A percentile compares a stretch with the other conserved stretches of the same genome.
phyloP scores from a whole-genome alignment of 129 eudicot genomes.

The Lonicera japonica region DNA sequence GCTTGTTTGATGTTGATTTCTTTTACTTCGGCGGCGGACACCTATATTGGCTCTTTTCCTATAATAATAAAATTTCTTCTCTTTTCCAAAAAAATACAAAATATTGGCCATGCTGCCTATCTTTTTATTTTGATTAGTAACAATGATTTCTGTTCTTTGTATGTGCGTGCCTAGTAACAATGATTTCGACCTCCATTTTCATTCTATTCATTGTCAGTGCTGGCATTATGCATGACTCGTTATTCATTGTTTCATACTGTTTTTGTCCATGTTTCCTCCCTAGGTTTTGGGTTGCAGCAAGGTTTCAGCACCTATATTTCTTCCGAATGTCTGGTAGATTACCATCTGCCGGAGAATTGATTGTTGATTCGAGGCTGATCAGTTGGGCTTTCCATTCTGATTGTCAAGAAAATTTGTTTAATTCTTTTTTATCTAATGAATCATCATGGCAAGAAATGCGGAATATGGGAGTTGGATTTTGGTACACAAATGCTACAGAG shows the following conservation, averaged over 20 bases:
- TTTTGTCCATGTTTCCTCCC: constrained; percentile 8
- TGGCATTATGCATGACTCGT: background rate
- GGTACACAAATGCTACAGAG: constrained; percentile 74
- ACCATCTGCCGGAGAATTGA: constrained; percentile 54
- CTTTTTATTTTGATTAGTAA: background rate
- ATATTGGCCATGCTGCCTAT: constrained; percentile 1
- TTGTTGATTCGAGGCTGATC: constrained; percentile 48
- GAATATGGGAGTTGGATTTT: constrained; percentile 74
- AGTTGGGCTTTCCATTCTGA: constrained; percentile 98
- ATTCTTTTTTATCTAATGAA: constrained; percentile 53
- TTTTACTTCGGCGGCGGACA: background rate
- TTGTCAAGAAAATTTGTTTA: constrained; percentile 77
- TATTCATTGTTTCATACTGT: constrained; percentile 2
- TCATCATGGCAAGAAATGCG: constrained; percentile 97
- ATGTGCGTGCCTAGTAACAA: constrained; percentile 1
- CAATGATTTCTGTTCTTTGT: background rate
- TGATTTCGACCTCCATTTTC: background rate
- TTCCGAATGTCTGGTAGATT: constrained; percentile 45
- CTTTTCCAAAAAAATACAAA: too few species aligned
- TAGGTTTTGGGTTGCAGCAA: constrained; percentile 89
- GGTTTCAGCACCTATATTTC: constrained; percentile 71
- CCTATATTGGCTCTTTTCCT: background rate
- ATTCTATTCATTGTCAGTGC: background rate
- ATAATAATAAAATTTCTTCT: too few species aligned
- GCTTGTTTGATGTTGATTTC: too few species aligned